phyloP scores from a whole-genome alignment of 495 filamentous ascomycete species.

The Thermochaetoides thermophila region DNA sequence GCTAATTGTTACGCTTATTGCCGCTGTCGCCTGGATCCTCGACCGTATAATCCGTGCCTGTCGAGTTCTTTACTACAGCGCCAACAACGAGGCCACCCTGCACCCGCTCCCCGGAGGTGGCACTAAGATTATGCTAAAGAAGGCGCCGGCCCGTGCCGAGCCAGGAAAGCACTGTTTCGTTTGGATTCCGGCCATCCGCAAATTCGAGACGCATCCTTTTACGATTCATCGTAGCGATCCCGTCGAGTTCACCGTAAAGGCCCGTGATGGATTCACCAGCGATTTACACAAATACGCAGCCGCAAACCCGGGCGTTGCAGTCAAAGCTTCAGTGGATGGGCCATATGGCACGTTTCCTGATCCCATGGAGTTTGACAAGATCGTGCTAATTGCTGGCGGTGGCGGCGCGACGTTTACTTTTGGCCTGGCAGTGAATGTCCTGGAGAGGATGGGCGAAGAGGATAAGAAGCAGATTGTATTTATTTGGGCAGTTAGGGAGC shows the following conservation, averaged over 20 bases:
- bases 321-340: conserved; percentile 41
- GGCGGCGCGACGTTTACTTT: conserved; percentile 45
- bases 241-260: conserved; percentile 40
- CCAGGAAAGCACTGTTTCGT: conserved; percentile 48
- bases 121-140: conserved; percentile 39
- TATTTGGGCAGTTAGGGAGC: conserved; percentile 37
- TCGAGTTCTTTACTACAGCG: conserved; percentile 33
- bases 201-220: conserved; percentile 46
- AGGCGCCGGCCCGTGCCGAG: conserved; percentile 24
- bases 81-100: conserved; percentile 40
- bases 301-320: conserved; percentile 28
- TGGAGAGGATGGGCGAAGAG: conserved; percentile 27
- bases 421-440: conserved; percentile 34
- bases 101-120: conserved; percentile 41
- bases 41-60: conserved; percentile 37
- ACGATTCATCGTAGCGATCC: conserved; percentile 39
- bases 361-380: conserved; percentile 40
- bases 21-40: conserved; percentile 32
- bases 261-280: conserved; percentile 41
- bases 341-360: conserved; percentile 43
- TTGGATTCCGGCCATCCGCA: conserved; percentile 42
- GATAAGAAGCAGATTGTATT: conserved; percentile 35
- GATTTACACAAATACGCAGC: conserved; percentile 37
- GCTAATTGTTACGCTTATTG: conserved; percentile 30
- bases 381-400: conserved; percentile 44